These are phyloP conservation scores for Debaryomyces robertsiae DNA, from an alignment of 1,139 yeast species.

Conservation along the genomic window DNA sequence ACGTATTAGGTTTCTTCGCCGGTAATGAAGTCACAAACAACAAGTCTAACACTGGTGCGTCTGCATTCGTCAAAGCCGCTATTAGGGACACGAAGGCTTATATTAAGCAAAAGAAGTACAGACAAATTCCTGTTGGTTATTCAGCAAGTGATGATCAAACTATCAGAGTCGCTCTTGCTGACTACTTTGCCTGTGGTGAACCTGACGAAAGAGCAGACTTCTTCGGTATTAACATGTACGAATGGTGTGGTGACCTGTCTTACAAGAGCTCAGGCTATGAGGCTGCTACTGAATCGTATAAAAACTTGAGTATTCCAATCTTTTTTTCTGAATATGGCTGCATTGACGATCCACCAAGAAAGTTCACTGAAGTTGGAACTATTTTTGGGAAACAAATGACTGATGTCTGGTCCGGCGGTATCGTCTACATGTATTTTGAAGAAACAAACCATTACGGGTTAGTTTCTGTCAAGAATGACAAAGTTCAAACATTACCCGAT, in stretches of 20 bases:
- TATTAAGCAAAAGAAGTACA: slow-evolving; percentile 59
- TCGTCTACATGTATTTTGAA: slow-evolving; percentile 86
- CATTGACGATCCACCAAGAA: slow-evolving; percentile 63
- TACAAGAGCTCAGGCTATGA: slow-evolving; percentile 74
- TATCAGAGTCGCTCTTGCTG: slow-evolving; percentile 74
- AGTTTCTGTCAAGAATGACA: slow-evolving; percentile 51
- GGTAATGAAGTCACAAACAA: slow-evolving; percentile 84
- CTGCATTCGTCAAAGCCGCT: slow-evolving; percentile 90
- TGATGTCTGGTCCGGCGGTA: slow-evolving; percentile 87
- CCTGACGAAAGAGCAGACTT: slow-evolving; percentile 77
- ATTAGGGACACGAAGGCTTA: slow-evolving; percentile 89
- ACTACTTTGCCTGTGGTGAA: slow-evolving; percentile 76
- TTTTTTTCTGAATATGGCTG: slow-evolving; percentile 89
- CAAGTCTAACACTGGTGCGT: slow-evolving; percentile 52
- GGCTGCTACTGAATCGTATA: slow-evolving; percentile 58
- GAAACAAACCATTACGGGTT: slow-evolving; percentile 82
- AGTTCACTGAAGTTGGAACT: slow-evolving; percentile 65
- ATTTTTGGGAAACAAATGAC: slow-evolving; percentile 44
- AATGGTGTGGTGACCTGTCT: slow-evolving; percentile 82
- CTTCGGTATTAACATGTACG: slow-evolving; percentile 89
- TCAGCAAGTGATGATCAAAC: slow-evolving; percentile 84
- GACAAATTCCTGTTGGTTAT: slow-evolving; percentile 88
- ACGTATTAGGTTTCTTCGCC: slow-evolving; percentile 86
- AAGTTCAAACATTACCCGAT: slow-evolving; percentile 43
- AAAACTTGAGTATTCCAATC: slow-evolving; percentile 72